phyloP scores from a whole-genome alignment of 2,329 filamentous ascomycete species.

The Aureobasidium sp. region DNA sequence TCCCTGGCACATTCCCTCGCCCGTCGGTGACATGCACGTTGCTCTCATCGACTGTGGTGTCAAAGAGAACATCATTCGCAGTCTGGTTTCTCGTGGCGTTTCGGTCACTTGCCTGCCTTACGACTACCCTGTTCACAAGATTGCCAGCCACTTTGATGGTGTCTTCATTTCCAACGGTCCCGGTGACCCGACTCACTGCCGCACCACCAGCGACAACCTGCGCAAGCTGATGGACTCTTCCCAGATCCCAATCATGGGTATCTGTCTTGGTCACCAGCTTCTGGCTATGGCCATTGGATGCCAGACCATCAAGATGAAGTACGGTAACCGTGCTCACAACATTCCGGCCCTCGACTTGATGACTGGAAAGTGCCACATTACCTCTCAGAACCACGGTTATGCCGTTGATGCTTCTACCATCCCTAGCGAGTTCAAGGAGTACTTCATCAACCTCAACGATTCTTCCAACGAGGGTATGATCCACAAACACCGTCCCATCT shows the following conservation, averaged over 20 bases:
- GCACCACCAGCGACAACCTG: slow-evolving; percentile 88
- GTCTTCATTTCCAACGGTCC: slow-evolving; percentile 99
- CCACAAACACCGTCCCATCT: slow-evolving; percentile 92
- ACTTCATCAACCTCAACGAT: slow-evolving; percentile 97
- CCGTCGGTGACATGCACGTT: slow-evolving; percentile 77
- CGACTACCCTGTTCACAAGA: slow-evolving; percentile 97
- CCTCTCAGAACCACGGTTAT: slow-evolving; percentile 96
- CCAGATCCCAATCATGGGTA: slow-evolving; percentile 90
- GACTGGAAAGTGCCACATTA: slow-evolving; percentile 97
- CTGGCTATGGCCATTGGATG: slow-evolving; percentile 84
- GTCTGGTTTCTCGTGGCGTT: slow-evolving; percentile 82
- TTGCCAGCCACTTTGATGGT: slow-evolving; percentile 94
- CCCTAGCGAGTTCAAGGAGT: slow-evolving; percentile 85
- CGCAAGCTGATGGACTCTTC: slow-evolving; percentile 84
- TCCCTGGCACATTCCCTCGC: slow-evolving; percentile 87
- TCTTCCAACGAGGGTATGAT: slow-evolving; percentile 97
- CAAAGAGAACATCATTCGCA: slow-evolving; percentile 98
- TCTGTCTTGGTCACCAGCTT: slow-evolving; percentile 95
- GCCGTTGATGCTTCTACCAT: slow-evolving; percentile 83
- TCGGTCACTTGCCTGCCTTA: slow-evolving; percentile 93
- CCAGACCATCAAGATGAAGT: slow-evolving; percentile 94
- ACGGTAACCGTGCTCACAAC: slow-evolving; percentile 98
- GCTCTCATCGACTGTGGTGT: slow-evolving; percentile 97
- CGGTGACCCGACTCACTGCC: slow-evolving; percentile 95
- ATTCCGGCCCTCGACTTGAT: slow-evolving; percentile 92